Evolutionary conservation across 257 asterid species (phyloP).

Genomic region (Ajuga chamaepitys): DNA sequence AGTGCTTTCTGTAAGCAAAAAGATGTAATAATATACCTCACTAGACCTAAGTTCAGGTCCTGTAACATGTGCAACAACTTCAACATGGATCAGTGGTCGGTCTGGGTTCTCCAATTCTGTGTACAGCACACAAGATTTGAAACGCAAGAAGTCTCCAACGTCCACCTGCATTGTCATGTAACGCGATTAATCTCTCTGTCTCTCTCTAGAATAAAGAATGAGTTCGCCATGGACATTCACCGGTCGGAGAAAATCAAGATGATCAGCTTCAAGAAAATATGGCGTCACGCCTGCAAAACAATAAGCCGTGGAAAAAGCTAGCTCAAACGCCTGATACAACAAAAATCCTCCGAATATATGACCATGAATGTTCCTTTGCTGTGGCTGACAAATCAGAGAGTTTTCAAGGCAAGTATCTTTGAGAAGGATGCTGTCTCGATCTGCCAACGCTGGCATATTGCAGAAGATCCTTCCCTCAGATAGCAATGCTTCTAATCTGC

Average conservation of each 20-base stretch:
- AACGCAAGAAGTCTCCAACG: constrained; percentile 93
- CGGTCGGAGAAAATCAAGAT: constrained; percentile 87
- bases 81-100: constrained; percentile 69
- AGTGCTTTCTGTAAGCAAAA: too few species aligned
- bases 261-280: constrained; percentile 85
- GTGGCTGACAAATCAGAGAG: constrained; percentile 96
- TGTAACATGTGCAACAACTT: constrained; percentile 94
- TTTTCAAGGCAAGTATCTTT: constrained; percentile 85
- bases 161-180: constrained; percentile 83
- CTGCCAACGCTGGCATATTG: constrained; percentile 97
- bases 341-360: constrained; percentile 94
- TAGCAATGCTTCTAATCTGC: constrained; percentile 49
- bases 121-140: constrained; percentile 76
- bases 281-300: constrained; percentile 97
- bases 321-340: constrained; percentile 86
- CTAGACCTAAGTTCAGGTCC: constrained; percentile 90
- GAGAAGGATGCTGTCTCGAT: constrained; percentile 87
- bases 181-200: too few species aligned
- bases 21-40: constrained; percentile 69
- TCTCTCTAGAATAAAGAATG: too few species aligned
- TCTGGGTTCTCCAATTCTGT: constrained; percentile 64
- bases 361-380: constrained; percentile 94
- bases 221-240: constrained; percentile 34
- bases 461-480: constrained; percentile 89
- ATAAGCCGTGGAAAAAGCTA: constrained; percentile 85